Evolutionary conservation across 2,329 filamentous ascomycete species (phyloP).

Genomic region (Epichloe coenophiala): DNA sequence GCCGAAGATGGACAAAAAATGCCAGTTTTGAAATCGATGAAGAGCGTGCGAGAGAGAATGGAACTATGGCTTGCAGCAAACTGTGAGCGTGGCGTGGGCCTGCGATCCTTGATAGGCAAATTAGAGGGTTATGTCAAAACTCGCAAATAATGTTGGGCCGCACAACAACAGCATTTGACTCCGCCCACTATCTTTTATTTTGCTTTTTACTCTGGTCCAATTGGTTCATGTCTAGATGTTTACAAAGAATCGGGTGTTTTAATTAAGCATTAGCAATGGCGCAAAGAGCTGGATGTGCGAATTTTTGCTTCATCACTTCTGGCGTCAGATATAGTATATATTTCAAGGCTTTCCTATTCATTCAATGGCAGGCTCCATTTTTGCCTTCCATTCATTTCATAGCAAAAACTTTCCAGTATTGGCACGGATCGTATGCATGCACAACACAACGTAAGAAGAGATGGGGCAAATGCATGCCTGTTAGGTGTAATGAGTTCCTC

Average conservation of each 20-base stretch:
- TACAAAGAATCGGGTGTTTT: neutral
- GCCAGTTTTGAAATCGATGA: slow-evolving; percentile 62
- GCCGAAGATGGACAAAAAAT: slow-evolving; percentile 52
- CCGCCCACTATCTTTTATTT: no score
- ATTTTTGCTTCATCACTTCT: neutral
- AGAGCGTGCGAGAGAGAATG: slow-evolving; percentile 59
- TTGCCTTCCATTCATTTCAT: neutral
- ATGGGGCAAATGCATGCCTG: no score
- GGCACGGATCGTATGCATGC: no score
- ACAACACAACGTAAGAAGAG: no score
- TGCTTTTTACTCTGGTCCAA: no score
- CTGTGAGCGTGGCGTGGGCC: slow-evolving; percentile 64
- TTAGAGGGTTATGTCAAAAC: slow-evolving; percentile 37
- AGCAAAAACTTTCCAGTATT: no score
- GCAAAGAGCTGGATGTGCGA: neutral
- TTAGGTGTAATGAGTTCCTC: neutral
- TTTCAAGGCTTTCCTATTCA: neutral
- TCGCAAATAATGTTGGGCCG: slow-evolving; percentile 14
- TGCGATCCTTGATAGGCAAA: slow-evolving; percentile 57
- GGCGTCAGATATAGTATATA: neutral
- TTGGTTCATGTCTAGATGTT: no score
- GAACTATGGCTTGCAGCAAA: slow-evolving; percentile 70
- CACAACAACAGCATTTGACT: neutral
- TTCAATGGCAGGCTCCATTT: neutral
- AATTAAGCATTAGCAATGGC: neutral